Conservation (phyloP, 805 yeast species). For the Lipomyces mesembrius region DNA sequence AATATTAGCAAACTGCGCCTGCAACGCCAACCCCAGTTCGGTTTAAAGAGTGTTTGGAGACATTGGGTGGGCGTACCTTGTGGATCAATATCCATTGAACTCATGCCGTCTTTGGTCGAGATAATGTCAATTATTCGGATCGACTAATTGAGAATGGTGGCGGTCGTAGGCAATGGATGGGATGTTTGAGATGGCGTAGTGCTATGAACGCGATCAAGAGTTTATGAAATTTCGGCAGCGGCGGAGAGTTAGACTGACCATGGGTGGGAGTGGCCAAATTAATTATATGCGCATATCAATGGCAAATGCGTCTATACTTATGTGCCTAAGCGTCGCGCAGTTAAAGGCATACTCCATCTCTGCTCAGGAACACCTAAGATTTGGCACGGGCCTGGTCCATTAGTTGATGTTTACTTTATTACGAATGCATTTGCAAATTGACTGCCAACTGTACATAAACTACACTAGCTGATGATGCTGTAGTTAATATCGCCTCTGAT, state of each 20-base stretch:
- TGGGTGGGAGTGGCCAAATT: too few species aligned
- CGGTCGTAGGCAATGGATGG: neutral
- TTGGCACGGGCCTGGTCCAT: too few species aligned
- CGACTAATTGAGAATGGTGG: neutral
- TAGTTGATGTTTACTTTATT: neutral
- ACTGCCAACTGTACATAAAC: neutral
- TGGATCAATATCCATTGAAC: conserved; percentile 28
- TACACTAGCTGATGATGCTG: neutral
- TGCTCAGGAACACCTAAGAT: too few species aligned
- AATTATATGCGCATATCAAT: too few species aligned
- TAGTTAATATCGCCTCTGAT: neutral
- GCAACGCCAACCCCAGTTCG: neutral
- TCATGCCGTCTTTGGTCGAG: conserved; percentile 12
- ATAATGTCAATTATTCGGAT: neutral
- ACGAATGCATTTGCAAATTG: neutral
- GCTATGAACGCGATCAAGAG: neutral
- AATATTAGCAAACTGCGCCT: neutral
- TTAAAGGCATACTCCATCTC: too few species aligned
- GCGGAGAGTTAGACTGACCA: too few species aligned
- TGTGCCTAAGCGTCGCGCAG: too few species aligned
- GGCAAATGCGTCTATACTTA: too few species aligned
- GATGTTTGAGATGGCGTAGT: neutral
- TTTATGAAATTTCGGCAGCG: too few species aligned
- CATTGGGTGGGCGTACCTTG: conserved; percentile 15
- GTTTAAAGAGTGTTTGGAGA: neutral